A percentile compares a stretch with the other conserved stretches of the same genome.
phyloP scores from a whole-genome alignment of 1,284 basidiomycete species.

The Sporisorium graminicola region DNA sequence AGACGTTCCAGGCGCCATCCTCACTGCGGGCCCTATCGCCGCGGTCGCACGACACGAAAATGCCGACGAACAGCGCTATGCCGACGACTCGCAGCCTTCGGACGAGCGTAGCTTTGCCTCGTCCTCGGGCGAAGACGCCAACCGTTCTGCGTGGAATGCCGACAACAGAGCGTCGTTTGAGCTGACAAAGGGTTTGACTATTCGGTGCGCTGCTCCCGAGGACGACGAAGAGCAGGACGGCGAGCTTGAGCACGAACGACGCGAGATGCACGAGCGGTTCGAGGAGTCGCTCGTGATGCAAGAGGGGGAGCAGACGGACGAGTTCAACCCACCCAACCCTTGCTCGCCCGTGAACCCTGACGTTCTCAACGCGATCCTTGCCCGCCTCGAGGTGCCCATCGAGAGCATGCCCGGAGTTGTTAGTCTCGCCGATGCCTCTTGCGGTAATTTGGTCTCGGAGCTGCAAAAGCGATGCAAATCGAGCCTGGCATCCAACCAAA shows the following conservation, averaged over 20 bases:
- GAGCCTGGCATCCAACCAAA: constrained; percentile 41
- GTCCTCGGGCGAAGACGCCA: constrained; percentile 33
- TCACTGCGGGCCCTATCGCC: constrained; percentile 28
- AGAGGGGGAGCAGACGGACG: constrained; percentile 8
- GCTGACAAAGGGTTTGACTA: constrained; percentile 49
- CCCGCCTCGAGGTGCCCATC: constrained; percentile 75
- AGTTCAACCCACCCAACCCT: constrained; percentile 77
- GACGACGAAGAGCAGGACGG: constrained; percentile 20
- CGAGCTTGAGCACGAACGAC: constrained; percentile 15
- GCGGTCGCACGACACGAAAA: not conserved
- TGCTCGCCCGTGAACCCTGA: constrained; percentile 86
- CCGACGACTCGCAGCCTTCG: constrained; percentile 31
- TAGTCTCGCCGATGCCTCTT: constrained; percentile 75
- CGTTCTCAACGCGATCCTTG: constrained; percentile 77
- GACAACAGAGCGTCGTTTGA: constrained; percentile 47
- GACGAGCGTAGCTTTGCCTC: constrained; percentile 48
- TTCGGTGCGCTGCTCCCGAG: constrained; percentile 24
- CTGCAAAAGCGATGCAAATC: constrained; percentile 73
- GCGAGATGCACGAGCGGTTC: constrained; percentile 36
- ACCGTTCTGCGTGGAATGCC: constrained; percentile 37
- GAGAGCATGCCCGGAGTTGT: constrained; percentile 75
- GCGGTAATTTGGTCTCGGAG: constrained; percentile 75
- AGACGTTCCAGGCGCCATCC: constrained; percentile 10
- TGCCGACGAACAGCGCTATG: constrained; percentile 3
- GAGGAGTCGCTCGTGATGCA: constrained; percentile 37